Base-by-base conservation (phyloP, 2,329 filamentous ascomycete genomes). In the Trichoderma guizhouense region DNA sequence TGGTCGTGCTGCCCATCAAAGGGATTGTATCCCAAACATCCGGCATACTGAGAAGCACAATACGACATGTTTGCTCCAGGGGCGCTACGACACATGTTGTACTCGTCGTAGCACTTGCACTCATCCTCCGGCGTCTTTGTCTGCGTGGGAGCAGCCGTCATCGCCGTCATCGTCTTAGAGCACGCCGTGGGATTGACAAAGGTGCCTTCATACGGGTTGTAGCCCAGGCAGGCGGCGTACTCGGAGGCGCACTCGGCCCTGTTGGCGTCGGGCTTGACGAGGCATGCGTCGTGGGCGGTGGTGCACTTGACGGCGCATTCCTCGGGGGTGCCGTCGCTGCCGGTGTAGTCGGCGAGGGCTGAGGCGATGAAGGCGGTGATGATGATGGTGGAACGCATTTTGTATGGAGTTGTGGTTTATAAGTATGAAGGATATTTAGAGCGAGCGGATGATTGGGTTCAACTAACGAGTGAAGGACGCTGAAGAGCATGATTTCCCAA, bases 221-320 rank as follows among this genome's bases (percentile, higher is more conserved):
- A 71, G 43, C 68, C 68, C 60, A 71, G 60, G 60, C 69, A 71
- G 8, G 7, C 30, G 21, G 69, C 69, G 32, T 75, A 77, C 55
- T 75, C 28, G 32, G 76, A 73, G n/a, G 74, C 75, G 64, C 78
- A 79, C 8, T 26, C 36, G 6, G 77, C 72, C 71, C 72, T 73
- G 75, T 79, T 76, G 68, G 75, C 71, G 57, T 63, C 28, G 18
- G 64, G 55, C 18, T 57, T 24, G 26, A 39, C 51, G 34, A 28
- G 9, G 39, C 43, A 69, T 11, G 24, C 34, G 62, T 68, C 60
- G 58, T 58, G 60, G 9, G 63, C 57, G 24, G 53, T 32, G 18
- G 32, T 43, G 47, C 72, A 68, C n/a, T 64, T 51, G 8, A 30
- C 32, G 34, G 57, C 66, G 30, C 58, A 64, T 5, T 63, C 47